Base-by-base conservation (phyloP, 352 stramenopile genomes). In the Globisporangium parvum region DNA sequence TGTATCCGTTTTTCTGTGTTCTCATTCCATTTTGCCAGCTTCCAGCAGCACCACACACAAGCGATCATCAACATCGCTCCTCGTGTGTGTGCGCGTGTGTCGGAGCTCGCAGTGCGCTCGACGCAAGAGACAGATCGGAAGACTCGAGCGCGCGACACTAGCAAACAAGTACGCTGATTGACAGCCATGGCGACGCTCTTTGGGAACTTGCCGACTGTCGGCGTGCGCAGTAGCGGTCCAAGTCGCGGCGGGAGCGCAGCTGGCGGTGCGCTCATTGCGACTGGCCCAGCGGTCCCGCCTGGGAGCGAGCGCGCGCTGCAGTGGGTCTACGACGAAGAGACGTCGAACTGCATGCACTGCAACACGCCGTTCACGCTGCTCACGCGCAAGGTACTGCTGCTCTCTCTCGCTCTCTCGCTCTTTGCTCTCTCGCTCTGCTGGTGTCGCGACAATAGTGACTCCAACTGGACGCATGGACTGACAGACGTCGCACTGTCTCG, bases 301-400 rank as follows among this genome's bases (percentile, higher is more conserved):
- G 55, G 50, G n/a, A 70, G 70, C n/a, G 81, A 89, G 52, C 77
- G 81, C 20, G 55, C 74, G 24, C 64, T 93, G 35, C 75, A 90
- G 55, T 93, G 83, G 83, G 79, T 93, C 39, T 87, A 85, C 60
- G 83, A 93, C 60, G 81, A 93, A 49, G 80, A 93, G 55, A 90
- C 80, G 4, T 70, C 69, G 54, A 91, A 93, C 62, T 93, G 83
- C 60, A 93, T 93, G 83, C 81, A 88, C 61, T 93, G 83, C 71
- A 91, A 93, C 57, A 88, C 80, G 51, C 71, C 72, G 10, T 93
- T 93, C 67, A 90, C 83, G 18, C 60, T 93, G 41, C 66, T 93
- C 47, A 91, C 81, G 35, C 75, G 83, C 49, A 93, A 93, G 77
- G 83, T 10, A 11, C 18, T n/a, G 28, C n/a, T n/a, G n/a, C n/a